Evolutionary conservation across 208 protist genomes (phyloP), one percentile per base, ranked within the genome.

Genomic region (Leptomonas seymouri): DNA sequence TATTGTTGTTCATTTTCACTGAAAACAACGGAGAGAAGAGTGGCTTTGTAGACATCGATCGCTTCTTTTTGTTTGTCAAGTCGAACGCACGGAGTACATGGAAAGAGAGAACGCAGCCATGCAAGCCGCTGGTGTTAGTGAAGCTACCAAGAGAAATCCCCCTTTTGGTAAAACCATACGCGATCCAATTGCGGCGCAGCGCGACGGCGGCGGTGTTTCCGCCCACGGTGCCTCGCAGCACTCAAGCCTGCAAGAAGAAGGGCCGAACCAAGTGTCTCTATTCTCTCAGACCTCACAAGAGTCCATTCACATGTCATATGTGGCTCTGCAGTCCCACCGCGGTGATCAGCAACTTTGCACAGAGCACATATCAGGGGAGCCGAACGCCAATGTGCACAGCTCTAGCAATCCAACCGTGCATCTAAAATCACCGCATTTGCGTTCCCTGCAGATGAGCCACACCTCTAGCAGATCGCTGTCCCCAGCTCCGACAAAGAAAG

Each of bases 381-480:
- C 48, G 16, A 67, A 57, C 31, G 34, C 48, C 31, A 67, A 57
- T 36, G 57, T 67, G 36, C 45, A 30, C 36, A 15, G 14, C 61
- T 15, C 34, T 14, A 67, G 49, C 61, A 67, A 67, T 16, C 30
- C 36, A 21, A 57, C 49, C 4, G 48, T 36, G 6, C 49, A 42
- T 23, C n/a, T 34, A 0, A 65, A 65, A 20, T 18, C 16, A 23
- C 49, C 48, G 23, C 46, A 67, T 21, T 15, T 28, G 14, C 57
- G 48, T 23, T 44, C 48, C 28, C 53, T 54, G 64, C 64, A 70
- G 56, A 3, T 55, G 61, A 46, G 61, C n/a, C 42, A 1, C 31
- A 57, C 61, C 31, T 7, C 61, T 48, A 67, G 48, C 48, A n/a
- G 61, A 0, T 36, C 57, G 20, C 71, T 66, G 51, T 66, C 63